These are phyloP conservation scores for Sextonia rubra DNA, from an alignment of 164 flowering plant genomes.

Conservation along the genomic window DNA sequence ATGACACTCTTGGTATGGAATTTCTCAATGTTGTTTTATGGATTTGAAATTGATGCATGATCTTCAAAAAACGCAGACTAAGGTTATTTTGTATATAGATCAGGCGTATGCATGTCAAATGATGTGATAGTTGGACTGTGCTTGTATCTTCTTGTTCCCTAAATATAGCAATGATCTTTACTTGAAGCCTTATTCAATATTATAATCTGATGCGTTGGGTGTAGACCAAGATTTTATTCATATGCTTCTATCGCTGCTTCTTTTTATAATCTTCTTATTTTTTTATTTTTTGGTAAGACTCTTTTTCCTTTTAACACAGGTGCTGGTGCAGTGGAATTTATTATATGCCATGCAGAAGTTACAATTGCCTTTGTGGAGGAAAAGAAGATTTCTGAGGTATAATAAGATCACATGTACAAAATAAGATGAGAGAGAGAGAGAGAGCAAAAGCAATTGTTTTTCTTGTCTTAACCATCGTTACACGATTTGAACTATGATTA, in stretches of 20 bases:
- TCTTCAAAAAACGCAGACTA: constrained; percentile 3
- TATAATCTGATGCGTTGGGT: not conserved
- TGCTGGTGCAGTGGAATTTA: constrained; percentile 93
- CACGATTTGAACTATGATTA: no score
- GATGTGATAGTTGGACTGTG: not conserved
- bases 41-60: not conserved
- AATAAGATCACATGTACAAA: not conserved
- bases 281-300: not conserved
- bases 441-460: no score
- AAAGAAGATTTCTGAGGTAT: constrained; percentile 82
- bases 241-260: not conserved
- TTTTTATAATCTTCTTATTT: not conserved
- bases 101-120: not conserved
- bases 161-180: not conserved
- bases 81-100: not conserved
- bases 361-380: constrained; percentile 84
- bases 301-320: constrained; percentile 39
- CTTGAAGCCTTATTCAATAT: not conserved
- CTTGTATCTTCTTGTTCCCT: not conserved
- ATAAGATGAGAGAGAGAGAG: no score
- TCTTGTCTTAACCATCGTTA: no score
- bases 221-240: not conserved
- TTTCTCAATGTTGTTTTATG: not conserved
- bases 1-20: constrained; percentile 88
- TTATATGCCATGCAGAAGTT: constrained; percentile 81